Base-by-base conservation (phyloP, 176 grass and related monocot genomes). In the Lolium rigidum region DNA sequence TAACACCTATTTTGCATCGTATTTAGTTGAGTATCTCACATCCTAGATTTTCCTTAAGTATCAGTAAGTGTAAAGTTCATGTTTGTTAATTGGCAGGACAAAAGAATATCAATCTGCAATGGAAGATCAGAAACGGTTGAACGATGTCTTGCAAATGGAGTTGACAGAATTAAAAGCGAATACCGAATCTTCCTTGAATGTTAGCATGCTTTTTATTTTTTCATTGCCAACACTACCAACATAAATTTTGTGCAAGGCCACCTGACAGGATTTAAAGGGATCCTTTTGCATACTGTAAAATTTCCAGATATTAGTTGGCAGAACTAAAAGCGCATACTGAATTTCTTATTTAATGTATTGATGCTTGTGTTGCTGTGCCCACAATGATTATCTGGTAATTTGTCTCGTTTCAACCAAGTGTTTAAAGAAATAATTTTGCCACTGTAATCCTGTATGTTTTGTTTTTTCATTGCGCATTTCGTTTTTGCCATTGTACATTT, bases 61-160 rank as follows among this genome's bases (percentile, higher is more conserved):
- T 38, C 47, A 52, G 38, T 69, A 54, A 79, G 64, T 46, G 28
- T 52, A 70, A 79, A 63, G 9, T 66, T 85, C n/a, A 82, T 50
- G 68, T 16, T 79, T 21, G 28, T 84, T 87, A 66, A 86, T 85
- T 90, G 87, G 70, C 91, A 98, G 96, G 88, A 90, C 77, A 64
- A 81, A 63, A 78, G 92, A 98, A 89, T 92, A 86, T 91, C 90
- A 98, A 86, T 84, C 86, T 59, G 66, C 85, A 79, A 71, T 88
- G 80, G 80, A 92, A 68, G 58, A 92, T 80, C 90, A 95, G 76
- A 98, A 92, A 89, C 82, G 50, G 58, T 83, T 90, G 18, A 95
- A 89, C 48, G 63, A 87, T 88, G 88, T 21, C 54, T 80, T 98
- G 82, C 87, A 92, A 85, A 88, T 72, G 80, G 90, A 98, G 68